Conservation (phyloP, 2,329 filamentous ascomycete genomes). For the Lachnellula hyalina region DNA sequence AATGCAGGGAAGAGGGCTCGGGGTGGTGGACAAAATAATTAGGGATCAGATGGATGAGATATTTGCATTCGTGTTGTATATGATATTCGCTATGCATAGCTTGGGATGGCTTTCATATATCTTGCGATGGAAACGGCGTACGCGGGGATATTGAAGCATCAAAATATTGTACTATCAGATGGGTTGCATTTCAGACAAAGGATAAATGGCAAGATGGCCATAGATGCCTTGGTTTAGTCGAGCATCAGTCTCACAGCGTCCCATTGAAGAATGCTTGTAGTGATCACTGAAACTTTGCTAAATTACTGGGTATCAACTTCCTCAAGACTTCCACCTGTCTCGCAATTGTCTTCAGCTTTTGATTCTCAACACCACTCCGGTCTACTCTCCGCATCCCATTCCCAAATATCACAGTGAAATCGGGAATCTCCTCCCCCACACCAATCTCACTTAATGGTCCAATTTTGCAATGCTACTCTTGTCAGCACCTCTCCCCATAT, state of each 20-base stretch:
- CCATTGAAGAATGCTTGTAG: background rate
- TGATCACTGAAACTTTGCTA: conserved; percentile 30
- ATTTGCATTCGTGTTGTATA: conserved; percentile 20
- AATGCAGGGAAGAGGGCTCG: conserved; percentile 42
- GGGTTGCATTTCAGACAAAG: background rate
- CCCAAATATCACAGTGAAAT: conserved; percentile 66
- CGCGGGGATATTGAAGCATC: conserved; percentile 7
- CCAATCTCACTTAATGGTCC: conserved; percentile 57
- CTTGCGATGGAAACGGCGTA: conserved; percentile 11
- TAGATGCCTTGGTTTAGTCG: no score
- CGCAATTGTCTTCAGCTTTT: conserved; percentile 58
- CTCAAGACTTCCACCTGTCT: conserved; percentile 64
- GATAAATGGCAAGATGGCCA: background rate
- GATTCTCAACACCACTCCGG: conserved; percentile 53
- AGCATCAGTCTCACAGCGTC: background rate
- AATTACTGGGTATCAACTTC: conserved; percentile 60
- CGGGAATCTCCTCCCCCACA: conserved; percentile 53
- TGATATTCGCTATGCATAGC: conserved; percentile 27
- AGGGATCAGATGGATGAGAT: conserved; percentile 2
- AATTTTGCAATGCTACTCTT: conserved; percentile 61
- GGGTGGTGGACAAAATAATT: conserved; percentile 31
- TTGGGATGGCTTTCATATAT: conserved; percentile 24
- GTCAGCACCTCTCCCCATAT: conserved; percentile 3
- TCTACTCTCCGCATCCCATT: conserved; percentile 55
- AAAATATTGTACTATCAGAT: conserved; percentile 2